Conservation (phyloP, 306 rosid species). For the Fagus crenata region DNA sequence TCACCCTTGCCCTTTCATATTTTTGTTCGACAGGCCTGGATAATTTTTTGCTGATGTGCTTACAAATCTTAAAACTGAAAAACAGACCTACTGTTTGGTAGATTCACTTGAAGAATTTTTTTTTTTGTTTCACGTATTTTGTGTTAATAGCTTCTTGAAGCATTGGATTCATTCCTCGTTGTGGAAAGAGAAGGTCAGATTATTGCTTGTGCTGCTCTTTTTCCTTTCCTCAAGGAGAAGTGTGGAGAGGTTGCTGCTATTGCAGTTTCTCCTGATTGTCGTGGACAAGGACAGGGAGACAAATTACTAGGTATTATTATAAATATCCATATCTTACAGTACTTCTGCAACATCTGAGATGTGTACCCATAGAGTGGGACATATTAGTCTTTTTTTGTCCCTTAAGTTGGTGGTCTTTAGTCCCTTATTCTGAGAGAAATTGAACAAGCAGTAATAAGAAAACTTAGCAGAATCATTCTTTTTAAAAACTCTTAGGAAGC, state of each 20-base stretch:
- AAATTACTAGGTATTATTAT: constrained; percentile 83
- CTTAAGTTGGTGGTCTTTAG: constrained; percentile 3
- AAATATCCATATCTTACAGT: constrained; percentile 4
- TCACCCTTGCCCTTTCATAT: constrained; percentile 6
- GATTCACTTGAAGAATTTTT: not conserved
- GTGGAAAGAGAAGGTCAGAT: constrained; percentile 97
- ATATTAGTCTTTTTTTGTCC: not conserved
- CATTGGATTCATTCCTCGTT: constrained; percentile 62
- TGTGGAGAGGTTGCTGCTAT: constrained; percentile 95
- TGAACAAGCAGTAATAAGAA: not conserved
- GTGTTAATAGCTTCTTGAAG: constrained; percentile 53
- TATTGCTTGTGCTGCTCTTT: constrained; percentile 89
- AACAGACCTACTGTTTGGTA: not conserved
- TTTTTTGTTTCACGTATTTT: constrained; percentile 5
- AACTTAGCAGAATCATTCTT: not conserved
- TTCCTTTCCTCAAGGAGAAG: constrained; percentile 73
- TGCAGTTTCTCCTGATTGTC: constrained; percentile 93
- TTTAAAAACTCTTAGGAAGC: not conserved
- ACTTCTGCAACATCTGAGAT: constrained; percentile 14
- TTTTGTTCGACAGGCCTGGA: not conserved
- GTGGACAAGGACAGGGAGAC: constrained; percentile 95
- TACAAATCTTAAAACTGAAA: not conserved
- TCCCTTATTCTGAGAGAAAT: not conserved
- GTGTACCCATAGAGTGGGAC: not conserved
- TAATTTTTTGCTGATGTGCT: not conserved